Percentiles rank a stretch among this genome's conserved stretches.
Conservation (phyloP, 179 eudicot genomes). For the Amaranthus tricolor region DNA sequence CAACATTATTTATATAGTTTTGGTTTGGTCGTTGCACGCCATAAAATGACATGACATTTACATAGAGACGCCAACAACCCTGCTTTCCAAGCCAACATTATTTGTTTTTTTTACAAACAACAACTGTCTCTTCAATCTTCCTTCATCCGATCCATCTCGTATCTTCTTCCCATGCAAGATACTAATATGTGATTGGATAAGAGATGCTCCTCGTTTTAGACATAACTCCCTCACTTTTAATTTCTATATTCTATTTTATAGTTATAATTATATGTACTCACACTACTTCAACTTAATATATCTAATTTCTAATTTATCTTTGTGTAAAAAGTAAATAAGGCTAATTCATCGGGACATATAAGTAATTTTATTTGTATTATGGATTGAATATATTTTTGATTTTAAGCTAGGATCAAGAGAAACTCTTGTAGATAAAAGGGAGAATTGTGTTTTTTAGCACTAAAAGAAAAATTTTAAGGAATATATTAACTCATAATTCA, state of each 20-base stretch:
- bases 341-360: no score
- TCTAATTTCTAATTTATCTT: no score
- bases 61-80: conserved; percentile 20
- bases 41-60: conserved; percentile 17
- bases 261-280: background rate
- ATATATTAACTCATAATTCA: no score
- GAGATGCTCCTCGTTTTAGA: no score
- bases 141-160: background rate
- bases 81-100: conserved; percentile 14
- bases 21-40: conserved; percentile 6
- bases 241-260: background rate
- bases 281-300: no score
- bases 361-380: no score
- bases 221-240: background rate
- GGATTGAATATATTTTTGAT: no score
- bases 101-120: conserved; percentile 14
- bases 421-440: no score
- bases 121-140: background rate
- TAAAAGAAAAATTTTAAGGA: no score
- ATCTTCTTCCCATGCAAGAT: background rate
- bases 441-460: no score
- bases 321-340: no score
- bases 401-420: no score
- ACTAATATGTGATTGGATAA: background rate
- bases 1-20: background rate